phyloP scores from a whole-genome alignment of 176 grass and related monocot genomes.

The Oropetium thomaeum region DNA sequence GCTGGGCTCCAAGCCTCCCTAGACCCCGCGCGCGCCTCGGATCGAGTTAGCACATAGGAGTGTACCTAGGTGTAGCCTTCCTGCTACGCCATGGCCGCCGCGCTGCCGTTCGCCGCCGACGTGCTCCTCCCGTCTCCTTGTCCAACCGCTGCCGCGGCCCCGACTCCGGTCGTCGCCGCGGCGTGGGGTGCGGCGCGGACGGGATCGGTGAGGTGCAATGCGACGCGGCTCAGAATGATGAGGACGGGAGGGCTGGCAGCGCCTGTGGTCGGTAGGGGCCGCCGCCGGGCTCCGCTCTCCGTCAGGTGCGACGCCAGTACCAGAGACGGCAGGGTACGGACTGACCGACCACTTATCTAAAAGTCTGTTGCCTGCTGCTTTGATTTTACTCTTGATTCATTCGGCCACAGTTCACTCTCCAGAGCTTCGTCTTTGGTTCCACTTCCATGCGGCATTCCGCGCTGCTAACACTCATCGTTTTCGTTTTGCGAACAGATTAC shows the following conservation, averaged over 20 bases:
- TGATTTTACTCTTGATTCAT: too few species aligned
- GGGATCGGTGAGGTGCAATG: not conserved
- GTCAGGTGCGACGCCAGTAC: slow-evolving; percentile 46
- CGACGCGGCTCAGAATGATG: slow-evolving; percentile 10
- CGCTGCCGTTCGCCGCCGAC: slow-evolving; percentile 28
- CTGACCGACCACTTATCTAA: not conserved
- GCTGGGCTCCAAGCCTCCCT: not conserved
- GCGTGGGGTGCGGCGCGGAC: slow-evolving; percentile 37
- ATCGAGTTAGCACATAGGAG: not conserved
- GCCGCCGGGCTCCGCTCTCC: slow-evolving; percentile 20
- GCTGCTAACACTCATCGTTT: not conserved
- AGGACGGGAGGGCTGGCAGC: not conserved
- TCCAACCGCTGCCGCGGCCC: not conserved
- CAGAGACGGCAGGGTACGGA: slow-evolving; percentile 45
- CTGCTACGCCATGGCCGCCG: slow-evolving; percentile 27
- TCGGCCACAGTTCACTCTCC: not conserved
- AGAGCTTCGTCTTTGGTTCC: not conserved
- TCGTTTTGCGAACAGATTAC: slow-evolving; percentile 58
- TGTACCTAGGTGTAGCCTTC: not conserved
- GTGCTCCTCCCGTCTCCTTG: not conserved
- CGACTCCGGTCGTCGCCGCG: slow-evolving; percentile 36
- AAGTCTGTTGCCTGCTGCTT: not conserved
- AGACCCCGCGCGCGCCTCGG: not conserved
- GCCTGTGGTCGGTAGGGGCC: slow-evolving; percentile 32
- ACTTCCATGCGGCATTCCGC: not conserved